Percentiles rank a stretch among this genome's conserved stretches.
Conservation (phyloP, 2,329 filamentous ascomycete species). For the Zarea fungicola region DNA sequence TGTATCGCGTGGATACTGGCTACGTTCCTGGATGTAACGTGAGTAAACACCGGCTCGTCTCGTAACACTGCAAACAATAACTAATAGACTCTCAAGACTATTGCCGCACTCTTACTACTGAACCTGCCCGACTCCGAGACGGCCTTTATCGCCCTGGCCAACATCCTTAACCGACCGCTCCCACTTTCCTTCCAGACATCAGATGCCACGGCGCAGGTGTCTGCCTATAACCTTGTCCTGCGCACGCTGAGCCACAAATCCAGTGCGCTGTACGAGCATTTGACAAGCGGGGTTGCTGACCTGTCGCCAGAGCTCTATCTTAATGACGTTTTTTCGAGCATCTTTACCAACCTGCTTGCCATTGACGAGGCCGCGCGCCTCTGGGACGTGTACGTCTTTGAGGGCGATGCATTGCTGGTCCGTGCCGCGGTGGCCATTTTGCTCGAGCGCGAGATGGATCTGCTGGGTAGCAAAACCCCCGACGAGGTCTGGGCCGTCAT, state of each 20-base stretch:
- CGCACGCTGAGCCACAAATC: slow-evolving; percentile 62
- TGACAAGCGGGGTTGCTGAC: slow-evolving; percentile 45
- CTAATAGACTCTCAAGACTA: slow-evolving; percentile 44
- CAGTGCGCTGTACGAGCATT: slow-evolving; percentile 57
- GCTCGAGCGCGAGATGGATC: slow-evolving; percentile 44
- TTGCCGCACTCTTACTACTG: slow-evolving; percentile 67
- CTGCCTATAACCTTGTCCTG: slow-evolving; percentile 64
- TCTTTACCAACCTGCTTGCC: slow-evolving; percentile 59
- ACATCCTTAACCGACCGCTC: slow-evolving; percentile 70
- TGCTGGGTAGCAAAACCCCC: slow-evolving; percentile 42
- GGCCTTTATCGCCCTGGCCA: slow-evolving; percentile 68
- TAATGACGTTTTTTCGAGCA: slow-evolving; percentile 52
- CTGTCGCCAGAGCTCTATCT: slow-evolving; percentile 51
- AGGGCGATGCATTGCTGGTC: slow-evolving; percentile 68
- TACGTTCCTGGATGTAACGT: slow-evolving; percentile 72
- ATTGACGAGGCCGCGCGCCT: slow-evolving; percentile 67
- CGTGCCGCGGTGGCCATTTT: slow-evolving; percentile 67
- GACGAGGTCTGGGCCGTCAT: slow-evolving; percentile 38
- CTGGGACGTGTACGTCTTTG: slow-evolving; percentile 80
- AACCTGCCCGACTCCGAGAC: slow-evolving; percentile 60
- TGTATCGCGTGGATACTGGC: slow-evolving; percentile 78
- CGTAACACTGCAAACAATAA: slow-evolving; percentile 16
- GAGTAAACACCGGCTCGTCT: slow-evolving; percentile 31
- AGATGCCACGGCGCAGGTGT: slow-evolving; percentile 62
- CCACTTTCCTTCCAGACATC: slow-evolving; percentile 70